These are phyloP conservation scores for Trichophyton rubrum DNA, from an alignment of 2,329 filamentous ascomycete species.

Conservation along the genomic window DNA sequence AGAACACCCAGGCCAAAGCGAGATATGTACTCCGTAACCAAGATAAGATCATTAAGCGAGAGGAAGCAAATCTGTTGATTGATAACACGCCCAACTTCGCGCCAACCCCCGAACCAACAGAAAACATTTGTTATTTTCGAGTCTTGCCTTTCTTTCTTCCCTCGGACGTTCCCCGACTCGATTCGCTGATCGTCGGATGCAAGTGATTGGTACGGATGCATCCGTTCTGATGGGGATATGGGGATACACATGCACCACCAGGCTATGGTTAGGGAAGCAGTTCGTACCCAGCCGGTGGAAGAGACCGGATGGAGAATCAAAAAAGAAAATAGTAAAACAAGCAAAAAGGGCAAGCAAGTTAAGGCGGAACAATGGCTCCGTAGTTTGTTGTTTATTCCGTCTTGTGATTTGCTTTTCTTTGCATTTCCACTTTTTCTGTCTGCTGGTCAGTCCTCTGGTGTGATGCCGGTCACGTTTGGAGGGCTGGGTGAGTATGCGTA, in stretches of 20 bases:
- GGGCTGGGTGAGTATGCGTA: not conserved
- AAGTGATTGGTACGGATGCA: not conserved
- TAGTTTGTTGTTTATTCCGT: not conserved
- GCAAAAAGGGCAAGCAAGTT: too few species aligned
- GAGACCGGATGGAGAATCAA: not conserved
- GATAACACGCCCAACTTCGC: not conserved
- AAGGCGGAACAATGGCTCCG: not conserved
- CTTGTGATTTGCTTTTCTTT: too few species aligned
- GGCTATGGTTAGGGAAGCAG: not conserved
- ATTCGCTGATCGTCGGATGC: not conserved
- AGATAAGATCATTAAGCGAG: not conserved
- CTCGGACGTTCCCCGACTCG: not conserved
- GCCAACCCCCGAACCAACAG: not conserved
- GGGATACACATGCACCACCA: not conserved
- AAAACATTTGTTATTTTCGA: not conserved
- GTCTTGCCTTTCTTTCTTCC: not conserved
- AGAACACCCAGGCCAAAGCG: not conserved
- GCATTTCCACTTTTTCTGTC: too few species aligned
- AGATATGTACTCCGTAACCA: not conserved
- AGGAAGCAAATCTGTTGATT: too few species aligned
- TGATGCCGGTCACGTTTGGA: not conserved
- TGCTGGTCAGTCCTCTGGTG: not conserved
- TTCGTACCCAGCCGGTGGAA: not conserved
- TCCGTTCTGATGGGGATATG: not conserved
- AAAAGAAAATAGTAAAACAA: not conserved